Evolutionary conservation across 345 rosid genomes (phyloP).

Genomic region (Populus ilicifolia): DNA sequence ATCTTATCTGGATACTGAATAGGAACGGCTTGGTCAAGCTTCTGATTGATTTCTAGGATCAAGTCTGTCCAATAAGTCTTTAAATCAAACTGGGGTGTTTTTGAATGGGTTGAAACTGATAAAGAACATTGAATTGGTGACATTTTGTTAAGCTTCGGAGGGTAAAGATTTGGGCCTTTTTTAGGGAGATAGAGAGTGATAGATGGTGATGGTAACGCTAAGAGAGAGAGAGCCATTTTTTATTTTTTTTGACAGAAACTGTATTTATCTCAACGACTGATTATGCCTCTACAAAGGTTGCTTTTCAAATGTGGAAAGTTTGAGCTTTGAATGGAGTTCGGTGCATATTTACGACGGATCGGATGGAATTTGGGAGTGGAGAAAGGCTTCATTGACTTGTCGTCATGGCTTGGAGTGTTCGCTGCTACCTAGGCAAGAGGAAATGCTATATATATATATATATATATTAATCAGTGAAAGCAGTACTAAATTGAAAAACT

Average conservation of each 20-base stretch:
- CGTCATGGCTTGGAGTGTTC: background rate
- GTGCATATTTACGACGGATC: background rate
- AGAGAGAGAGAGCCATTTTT: slow-evolving; percentile 36
- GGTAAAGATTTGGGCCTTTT: slow-evolving; percentile 5
- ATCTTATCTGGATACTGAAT: slow-evolving; percentile 64
- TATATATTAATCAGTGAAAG: too few relatives aligned
- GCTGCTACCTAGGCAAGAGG: background rate
- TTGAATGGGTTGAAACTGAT: slow-evolving; percentile 26
- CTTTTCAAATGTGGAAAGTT: background rate
- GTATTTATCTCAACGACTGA: background rate
- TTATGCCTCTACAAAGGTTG: background rate
- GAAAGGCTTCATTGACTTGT: background rate
- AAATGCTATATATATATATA: too few relatives aligned
- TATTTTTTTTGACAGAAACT: background rate
- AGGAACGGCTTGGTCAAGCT: slow-evolving; percentile 72
- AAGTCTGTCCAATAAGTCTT: slow-evolving; percentile 74
- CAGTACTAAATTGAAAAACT: too few relatives aligned
- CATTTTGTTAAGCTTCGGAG: background rate
- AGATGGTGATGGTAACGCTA: slow-evolving; percentile 27
- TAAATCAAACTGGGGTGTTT: slow-evolving; percentile 55
- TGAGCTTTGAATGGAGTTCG: background rate
- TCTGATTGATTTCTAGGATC: slow-evolving; percentile 58
- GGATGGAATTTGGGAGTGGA: background rate
- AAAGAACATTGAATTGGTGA: slow-evolving; percentile 35
- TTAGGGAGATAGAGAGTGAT: slow-evolving; percentile 17